These are phyloP conservation scores for Phalaenopsis equestris DNA, from an alignment of 106 monocot species.

Conservation along the genomic window DNA sequence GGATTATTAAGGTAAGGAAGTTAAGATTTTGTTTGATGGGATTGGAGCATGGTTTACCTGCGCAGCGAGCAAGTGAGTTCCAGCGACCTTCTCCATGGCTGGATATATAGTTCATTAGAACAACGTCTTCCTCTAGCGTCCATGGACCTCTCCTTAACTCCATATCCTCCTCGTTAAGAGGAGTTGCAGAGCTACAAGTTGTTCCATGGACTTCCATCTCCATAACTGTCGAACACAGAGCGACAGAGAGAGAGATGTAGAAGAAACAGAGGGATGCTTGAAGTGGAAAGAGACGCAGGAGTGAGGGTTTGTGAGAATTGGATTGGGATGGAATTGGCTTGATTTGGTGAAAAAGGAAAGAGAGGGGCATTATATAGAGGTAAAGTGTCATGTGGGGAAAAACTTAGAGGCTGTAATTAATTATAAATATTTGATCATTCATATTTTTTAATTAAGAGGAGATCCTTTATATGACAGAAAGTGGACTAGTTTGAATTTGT, in stretches of 20 bases:
- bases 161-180: conserved; percentile 14
- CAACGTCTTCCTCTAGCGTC: conserved; percentile 64
- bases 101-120: conserved; percentile 53
- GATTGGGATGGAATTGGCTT: neutral
- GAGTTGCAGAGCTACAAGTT: neutral
- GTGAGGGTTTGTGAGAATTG: too few species aligned
- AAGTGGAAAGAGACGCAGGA: too few species aligned
- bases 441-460: neutral
- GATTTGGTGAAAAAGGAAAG: neutral
- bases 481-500: neutral
- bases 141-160: conserved; percentile 62
- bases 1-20: too few species aligned
- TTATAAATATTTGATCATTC: neutral
- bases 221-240: neutral
- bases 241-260: neutral
- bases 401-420: neutral
- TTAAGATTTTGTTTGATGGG: neutral
- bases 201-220: conserved; percentile 3
- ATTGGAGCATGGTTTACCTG: conserved; percentile 24
- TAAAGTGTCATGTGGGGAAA: neutral
- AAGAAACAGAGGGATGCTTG: neutral
- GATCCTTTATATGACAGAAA: neutral
- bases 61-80: conserved; percentile 64
- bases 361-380: neutral
- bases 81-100: conserved; percentile 62